phyloP scores from a whole-genome alignment of 305 asterid genomes.

The Fraxinus velutina region DNA sequence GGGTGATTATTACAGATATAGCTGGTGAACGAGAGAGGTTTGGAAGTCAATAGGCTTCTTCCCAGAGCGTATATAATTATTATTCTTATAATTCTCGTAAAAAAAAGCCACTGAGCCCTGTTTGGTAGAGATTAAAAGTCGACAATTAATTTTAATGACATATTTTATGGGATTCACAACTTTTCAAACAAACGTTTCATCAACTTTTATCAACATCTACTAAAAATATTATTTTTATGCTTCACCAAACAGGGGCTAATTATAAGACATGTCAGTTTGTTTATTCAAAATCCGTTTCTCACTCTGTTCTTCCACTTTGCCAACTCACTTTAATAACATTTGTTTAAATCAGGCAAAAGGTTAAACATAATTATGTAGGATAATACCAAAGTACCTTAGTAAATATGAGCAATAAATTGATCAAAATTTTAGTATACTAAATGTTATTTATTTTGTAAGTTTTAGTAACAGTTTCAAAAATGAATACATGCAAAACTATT shows the following conservation, averaged over 20 bases:
- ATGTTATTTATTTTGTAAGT: not conserved
- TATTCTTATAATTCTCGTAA: not conserved
- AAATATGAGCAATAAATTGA: not conserved
- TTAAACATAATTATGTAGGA: not conserved
- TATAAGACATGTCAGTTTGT: not conserved
- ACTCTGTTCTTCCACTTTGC: constrained; percentile 1
- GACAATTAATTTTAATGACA: no score
- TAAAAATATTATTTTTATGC: no score
- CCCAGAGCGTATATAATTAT: not conserved
- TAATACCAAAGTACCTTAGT: not conserved
- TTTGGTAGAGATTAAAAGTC: no score
- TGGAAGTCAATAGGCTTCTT: constrained; percentile 4
- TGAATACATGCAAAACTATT: not conserved
- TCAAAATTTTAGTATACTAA: not conserved
- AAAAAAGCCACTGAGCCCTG: not conserved
- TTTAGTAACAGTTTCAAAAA: not conserved
- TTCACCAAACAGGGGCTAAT: no score
- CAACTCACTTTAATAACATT: not conserved
- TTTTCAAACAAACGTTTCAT: no score
- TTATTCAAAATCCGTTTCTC: not conserved
- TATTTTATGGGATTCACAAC: no score
- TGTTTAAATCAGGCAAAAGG: not conserved
- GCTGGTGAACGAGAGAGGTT: constrained; percentile 23
- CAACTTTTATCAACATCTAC: no score
- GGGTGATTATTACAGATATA: constrained; percentile 30